phyloP scores from a whole-genome alignment of 257 asterid genomes.

The Gardenia jasminoides region DNA sequence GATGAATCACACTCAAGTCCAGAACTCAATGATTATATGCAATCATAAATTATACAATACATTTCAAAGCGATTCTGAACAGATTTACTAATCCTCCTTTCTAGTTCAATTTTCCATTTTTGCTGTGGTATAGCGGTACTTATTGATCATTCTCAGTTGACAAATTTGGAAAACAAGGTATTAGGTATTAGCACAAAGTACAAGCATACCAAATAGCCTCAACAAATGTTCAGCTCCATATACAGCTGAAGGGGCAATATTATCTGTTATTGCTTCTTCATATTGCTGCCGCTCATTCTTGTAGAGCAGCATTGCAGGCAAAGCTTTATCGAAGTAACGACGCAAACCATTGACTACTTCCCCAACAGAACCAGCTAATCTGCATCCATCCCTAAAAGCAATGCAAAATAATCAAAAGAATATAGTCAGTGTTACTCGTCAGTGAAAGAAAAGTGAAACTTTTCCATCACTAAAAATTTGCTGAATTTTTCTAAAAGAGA shows the following conservation, averaged over 20 bases:
- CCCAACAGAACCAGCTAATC: conserved; percentile 43
- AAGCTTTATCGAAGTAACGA: conserved; percentile 65
- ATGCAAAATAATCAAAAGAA: background rate
- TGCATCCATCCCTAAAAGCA: conserved; percentile 42
- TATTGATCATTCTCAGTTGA: background rate
- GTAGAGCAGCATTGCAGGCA: conserved; percentile 71
- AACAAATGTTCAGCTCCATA: conserved; percentile 84
- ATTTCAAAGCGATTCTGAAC: background rate
- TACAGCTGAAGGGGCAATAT: conserved; percentile 51
- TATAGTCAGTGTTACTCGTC: background rate
- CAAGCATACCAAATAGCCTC: conserved; percentile 64
- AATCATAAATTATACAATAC: background rate
- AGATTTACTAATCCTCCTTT: background rate
- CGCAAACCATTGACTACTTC: conserved; percentile 58
- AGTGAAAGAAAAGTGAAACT: background rate
- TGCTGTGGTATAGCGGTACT: background rate
- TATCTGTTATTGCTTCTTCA: conserved; percentile 35
- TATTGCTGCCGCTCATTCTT: conserved; percentile 63
- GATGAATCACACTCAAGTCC: background rate
- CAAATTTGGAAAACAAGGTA: background rate
- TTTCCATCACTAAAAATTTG: background rate
- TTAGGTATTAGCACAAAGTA: background rate
- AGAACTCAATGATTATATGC: background rate
- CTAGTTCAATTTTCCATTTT: background rate
- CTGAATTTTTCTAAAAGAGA: background rate